phyloP scores from a whole-genome alignment of 352 stramenopile genomes.

The Peronospora tabacina region DNA sequence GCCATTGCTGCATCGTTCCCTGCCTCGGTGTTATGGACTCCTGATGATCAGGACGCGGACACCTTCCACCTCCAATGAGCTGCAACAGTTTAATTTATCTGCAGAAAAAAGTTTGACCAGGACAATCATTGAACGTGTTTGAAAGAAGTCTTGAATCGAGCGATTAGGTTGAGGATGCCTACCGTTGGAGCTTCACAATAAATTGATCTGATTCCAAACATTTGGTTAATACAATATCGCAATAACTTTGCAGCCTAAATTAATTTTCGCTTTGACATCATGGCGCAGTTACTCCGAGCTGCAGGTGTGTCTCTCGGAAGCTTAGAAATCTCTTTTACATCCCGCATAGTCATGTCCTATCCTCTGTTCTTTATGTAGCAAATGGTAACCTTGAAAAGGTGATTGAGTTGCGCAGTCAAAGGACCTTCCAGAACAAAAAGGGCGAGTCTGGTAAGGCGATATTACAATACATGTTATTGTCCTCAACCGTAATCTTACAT shows the following conservation, averaged over 20 bases:
- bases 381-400: conserved; percentile 72
- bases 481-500: background rate
- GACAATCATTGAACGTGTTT: too few species aligned
- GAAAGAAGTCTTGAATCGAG: too few species aligned
- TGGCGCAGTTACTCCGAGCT: conserved; percentile 43
- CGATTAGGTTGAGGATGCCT: too few species aligned
- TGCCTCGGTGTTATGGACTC: conserved; percentile 38
- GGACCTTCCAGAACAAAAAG: conserved; percentile 78
- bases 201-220: background rate
- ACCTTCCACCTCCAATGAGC: conserved; percentile 15
- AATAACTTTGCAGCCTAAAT: background rate
- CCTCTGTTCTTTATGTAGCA: conserved; percentile 17
- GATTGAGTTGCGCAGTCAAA: conserved; percentile 54
- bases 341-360: background rate
- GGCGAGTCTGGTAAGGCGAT: conserved; percentile 50
- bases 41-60: conserved; percentile 25
- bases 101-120: too few species aligned
- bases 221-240: conserved; percentile 7
- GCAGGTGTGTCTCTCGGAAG: conserved; percentile 19
- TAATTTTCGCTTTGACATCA: conserved; percentile 9
- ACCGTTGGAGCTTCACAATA: too few species aligned
- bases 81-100: background rate
- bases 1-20: conserved; percentile 34
- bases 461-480: background rate
- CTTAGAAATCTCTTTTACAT: background rate